phyloP scores from a whole-genome alignment of 768 basidiomycete genomes.

The Auricularia heimuer region DNA sequence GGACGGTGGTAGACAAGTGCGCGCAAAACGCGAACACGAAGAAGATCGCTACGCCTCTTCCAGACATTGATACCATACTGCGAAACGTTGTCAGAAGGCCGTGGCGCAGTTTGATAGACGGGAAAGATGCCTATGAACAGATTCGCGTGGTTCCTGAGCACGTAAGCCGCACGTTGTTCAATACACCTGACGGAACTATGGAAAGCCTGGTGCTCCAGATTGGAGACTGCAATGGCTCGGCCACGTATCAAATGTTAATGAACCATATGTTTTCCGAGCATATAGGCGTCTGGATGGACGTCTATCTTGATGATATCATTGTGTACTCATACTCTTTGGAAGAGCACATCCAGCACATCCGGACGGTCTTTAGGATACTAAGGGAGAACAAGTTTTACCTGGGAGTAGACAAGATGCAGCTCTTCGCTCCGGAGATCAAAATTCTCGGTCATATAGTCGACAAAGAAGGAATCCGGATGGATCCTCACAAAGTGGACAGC shows the following conservation, averaged over 20 bases:
- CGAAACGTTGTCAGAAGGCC: too few species aligned
- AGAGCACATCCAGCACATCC: constrained; percentile 22
- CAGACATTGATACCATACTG: too few species aligned
- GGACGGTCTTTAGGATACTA: constrained; percentile 25
- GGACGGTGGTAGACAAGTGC: constrained; percentile 4
- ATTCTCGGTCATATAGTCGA: constrained; percentile 28
- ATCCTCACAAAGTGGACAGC: too few species aligned
- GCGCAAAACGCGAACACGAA: constrained; percentile 3
- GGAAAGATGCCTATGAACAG: too few species aligned
- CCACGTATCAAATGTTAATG: constrained; percentile 35
- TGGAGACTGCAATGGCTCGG: constrained; percentile 23
- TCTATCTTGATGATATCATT: constrained; percentile 28
- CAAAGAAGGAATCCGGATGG: constrained; percentile 31
- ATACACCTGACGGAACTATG: constrained; percentile 35
- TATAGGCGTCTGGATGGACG: constrained; percentile 24
- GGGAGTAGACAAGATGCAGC: constrained; percentile 23
- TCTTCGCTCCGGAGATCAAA: constrained; percentile 21
- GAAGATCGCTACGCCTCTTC: too few species aligned
- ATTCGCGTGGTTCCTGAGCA: too few species aligned
- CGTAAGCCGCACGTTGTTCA: constrained; percentile 16
- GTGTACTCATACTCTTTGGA: constrained; percentile 22
- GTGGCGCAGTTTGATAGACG: too few species aligned
- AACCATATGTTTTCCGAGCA: constrained; percentile 27
- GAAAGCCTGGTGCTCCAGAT: constrained; percentile 29
- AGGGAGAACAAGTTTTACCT: constrained; percentile 28